Conservation (phyloP, 2,329 filamentous ascomycete species). For the Nigrospora osmanthi region DNA sequence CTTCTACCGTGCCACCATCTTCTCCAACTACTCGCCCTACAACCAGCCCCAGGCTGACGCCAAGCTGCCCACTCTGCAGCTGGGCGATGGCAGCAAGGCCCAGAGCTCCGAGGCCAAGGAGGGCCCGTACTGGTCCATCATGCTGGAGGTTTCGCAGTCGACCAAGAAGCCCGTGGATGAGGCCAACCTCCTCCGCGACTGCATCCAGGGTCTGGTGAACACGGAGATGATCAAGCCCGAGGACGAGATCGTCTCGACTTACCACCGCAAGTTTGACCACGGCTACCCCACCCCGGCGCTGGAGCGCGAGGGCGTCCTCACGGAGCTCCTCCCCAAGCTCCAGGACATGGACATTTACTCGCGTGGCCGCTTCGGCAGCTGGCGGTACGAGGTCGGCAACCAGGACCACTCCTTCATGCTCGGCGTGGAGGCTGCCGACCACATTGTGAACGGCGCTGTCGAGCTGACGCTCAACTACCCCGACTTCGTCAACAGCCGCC, state of each 20-base stretch:
- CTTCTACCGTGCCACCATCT: constrained; percentile 99
- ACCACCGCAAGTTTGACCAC: constrained; percentile 96
- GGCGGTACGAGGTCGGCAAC: constrained; percentile 93
- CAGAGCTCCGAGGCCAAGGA: constrained; percentile 64
- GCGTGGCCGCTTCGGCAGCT: constrained; percentile 93
- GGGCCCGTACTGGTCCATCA: constrained; percentile 99
- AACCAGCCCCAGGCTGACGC: constrained; percentile 82
- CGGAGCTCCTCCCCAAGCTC: constrained; percentile 85
- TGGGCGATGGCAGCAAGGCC: constrained; percentile 79
- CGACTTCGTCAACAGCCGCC: constrained; percentile 80
- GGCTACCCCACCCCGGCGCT: constrained; percentile 94
- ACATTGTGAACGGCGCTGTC: constrained; percentile 80
- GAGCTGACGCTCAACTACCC: constrained; percentile 95
- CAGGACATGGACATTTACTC: constrained; percentile 89
- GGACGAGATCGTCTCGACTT: constrained; percentile 96
- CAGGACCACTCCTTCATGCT: constrained; percentile 98
- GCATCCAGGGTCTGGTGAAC: constrained; percentile 94
- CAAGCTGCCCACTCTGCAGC: constrained; percentile 80
- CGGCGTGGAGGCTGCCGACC: constrained; percentile 86
- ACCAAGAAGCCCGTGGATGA: constrained; percentile 89
- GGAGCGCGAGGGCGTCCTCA: constrained; percentile 91
- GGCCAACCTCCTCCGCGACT: constrained; percentile 78
- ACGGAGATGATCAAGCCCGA: constrained; percentile 88
- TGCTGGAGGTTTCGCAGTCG: constrained; percentile 97
- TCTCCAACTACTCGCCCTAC: constrained; percentile 99